Evolutionary conservation across 139 green algal genomes (phyloP).

Genomic region (Picochlorum sp.): DNA sequence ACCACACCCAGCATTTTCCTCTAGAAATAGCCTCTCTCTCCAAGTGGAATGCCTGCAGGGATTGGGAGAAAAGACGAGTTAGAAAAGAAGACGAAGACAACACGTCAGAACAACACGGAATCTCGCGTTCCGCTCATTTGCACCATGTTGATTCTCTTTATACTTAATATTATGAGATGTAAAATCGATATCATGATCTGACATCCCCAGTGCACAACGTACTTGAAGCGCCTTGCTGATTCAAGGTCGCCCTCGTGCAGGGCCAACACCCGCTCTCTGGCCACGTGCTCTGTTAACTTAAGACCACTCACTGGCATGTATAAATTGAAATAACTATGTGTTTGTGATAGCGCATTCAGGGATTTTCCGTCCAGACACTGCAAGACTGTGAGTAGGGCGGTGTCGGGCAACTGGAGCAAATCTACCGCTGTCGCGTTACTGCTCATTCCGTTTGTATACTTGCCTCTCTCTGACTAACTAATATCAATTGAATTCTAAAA

Average conservation of each 20-base stretch:
- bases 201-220: background rate
- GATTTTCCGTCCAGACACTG: constrained; percentile 10
- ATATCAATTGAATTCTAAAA: no score
- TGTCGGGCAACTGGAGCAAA: constrained; percentile 11
- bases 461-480: no score
- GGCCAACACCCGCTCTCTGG: background rate
- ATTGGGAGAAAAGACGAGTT: no score
- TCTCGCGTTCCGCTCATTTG: no score
- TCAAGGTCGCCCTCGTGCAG: background rate
- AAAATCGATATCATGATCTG: no score
- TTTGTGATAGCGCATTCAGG: constrained; percentile 7
- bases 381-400: constrained; percentile 8
- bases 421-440: background rate
- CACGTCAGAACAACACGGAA: background rate
- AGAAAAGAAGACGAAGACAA: background rate
- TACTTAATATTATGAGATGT: no score
- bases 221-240: constrained; percentile 25
- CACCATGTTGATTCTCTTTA: no score
- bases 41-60: constrained; percentile 26
- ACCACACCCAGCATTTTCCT: constrained; percentile 24
- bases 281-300: constrained; percentile 14
- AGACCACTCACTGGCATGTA: constrained; percentile 5
- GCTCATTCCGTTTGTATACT: background rate
- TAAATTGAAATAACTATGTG: constrained; percentile 9
- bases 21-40: constrained; percentile 39